Evolutionary conservation across 148 eudicot species (phyloP), one percentile per base, ranked within the genome.

Genomic region (Silene latifolia): DNA sequence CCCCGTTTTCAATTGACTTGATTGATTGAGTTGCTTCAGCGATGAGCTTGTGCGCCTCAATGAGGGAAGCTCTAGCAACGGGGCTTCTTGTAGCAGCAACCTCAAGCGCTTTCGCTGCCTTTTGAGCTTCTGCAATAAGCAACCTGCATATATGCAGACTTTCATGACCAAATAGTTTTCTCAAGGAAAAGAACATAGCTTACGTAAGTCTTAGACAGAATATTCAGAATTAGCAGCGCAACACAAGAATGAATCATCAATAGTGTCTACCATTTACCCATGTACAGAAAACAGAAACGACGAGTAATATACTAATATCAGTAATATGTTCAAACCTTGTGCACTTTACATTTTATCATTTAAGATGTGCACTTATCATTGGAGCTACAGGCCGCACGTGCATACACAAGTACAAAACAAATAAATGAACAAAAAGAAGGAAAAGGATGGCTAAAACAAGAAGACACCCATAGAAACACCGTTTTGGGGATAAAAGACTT

Each of bases 91-190:
- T 71, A 27, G 97, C 97, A 80, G 93, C 91, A 76, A 77, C 80
- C 81, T 94, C 98, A 17, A 95, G 92, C 51, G 92, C 96, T 65
- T 84, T 82, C 63, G 92, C 92, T 56, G 99, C 99, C 71, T 89
- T 92, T 80, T 92, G 87, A 69, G 99, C 97, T 86, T 95, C 96
- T 32, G 91, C 87, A 65, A 95, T 89, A 83, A 95, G 79, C 71
- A 84, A 66, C 88, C 98, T 95, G 86, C 78, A 39, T 14, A 69
- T 24, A 62, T 8, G 13, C 9, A 32, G 53, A 46, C n/a, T 5
- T 11, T n/a, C 9, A 27, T 5, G 42, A 48, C n/a, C 47, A 61
- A 32, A 63, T 15, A 12, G 17, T 69, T 14, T 60, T 4, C 6
- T 27, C 48, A 2, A 25, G 18, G 17, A 29, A 0, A 48, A 58